These are phyloP conservation scores for Capsicum rhomboideum DNA, from an alignment of 257 asterid genomes.

Conservation along the genomic window DNA sequence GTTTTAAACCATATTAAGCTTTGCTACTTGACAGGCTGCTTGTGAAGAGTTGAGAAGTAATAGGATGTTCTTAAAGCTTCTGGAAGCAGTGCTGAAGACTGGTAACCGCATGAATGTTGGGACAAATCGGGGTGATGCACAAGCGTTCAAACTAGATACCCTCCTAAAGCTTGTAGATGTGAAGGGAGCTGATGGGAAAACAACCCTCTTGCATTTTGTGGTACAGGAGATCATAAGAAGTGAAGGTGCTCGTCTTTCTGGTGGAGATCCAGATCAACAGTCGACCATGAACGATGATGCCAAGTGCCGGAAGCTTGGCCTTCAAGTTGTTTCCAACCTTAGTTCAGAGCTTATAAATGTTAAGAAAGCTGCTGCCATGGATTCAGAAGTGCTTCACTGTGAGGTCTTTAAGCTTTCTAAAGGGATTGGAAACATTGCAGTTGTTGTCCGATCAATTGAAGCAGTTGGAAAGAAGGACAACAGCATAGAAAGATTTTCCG, in stretches of 20 bases:
- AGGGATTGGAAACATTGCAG: slow-evolving; percentile 51
- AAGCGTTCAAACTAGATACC: slow-evolving; percentile 94
- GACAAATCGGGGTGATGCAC: slow-evolving; percentile 93
- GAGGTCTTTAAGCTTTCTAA: slow-evolving; percentile 67
- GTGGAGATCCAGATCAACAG: slow-evolving; percentile 27
- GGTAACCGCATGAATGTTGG: slow-evolving; percentile 99
- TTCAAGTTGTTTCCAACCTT: slow-evolving; percentile 71
- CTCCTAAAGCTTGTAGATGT: slow-evolving; percentile 90
- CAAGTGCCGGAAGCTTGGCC: slow-evolving; percentile 74
- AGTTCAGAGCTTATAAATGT: slow-evolving; percentile 67
- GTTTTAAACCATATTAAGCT: background rate
- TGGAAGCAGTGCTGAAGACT: slow-evolving; percentile 93
- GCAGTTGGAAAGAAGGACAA: slow-evolving; percentile 16
- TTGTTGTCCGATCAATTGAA: slow-evolving; percentile 31
- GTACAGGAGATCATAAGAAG: slow-evolving; percentile 83
- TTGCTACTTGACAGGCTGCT: slow-evolving; percentile 53
- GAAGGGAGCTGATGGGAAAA: slow-evolving; percentile 92
- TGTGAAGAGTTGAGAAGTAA: slow-evolving; percentile 82
- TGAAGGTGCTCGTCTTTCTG: slow-evolving; percentile 74
- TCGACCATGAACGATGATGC: slow-evolving; percentile 39
- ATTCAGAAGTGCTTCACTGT: slow-evolving; percentile 70
- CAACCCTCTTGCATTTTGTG: slow-evolving; percentile 91
- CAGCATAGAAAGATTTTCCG: slow-evolving; percentile 32
- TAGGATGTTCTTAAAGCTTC: slow-evolving; percentile 86
- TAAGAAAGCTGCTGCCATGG: slow-evolving; percentile 94